Base-by-base conservation (phyloP, 805 yeast genomes). In the Kluyveromyces dobzhanskii region DNA sequence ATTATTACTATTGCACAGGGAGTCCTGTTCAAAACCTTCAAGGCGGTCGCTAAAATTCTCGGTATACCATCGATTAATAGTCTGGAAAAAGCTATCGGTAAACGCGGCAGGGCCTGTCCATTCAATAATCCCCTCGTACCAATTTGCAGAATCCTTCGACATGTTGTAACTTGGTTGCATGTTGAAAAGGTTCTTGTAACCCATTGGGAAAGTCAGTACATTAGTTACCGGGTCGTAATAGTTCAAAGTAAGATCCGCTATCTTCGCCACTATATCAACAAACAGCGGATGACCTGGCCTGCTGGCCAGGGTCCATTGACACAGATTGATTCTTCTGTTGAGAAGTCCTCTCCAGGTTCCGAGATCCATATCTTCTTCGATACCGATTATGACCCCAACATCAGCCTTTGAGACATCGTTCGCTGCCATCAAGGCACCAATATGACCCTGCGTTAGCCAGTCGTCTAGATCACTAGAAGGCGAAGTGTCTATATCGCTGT, bases 281-380 rank as follows among this genome's bases (percentile, higher is more conserved):
- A 75, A 64, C 18, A 76, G 60, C 10, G 82, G 82, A 54, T 77
- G 83, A 26, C 78, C 74, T 4, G 77, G 74, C 49, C 73, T 76
- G 17, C 78, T 68, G 54, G 75, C 79, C 33, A 77, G 60, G 7
- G 78, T 69, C 69, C 79, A 77, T 52, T 77, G 81, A 38, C 78
- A 77, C 48, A 76, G 71, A 51, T 77, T 81, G 30, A 77, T 62
- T 49, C 81, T 62, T 51, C 80, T 59, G 18, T 70, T 66, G 51
- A 65, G 62, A 42, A 71, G 67, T 36, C 65, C 63, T 43, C 68
- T 64, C 82, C 82, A 77, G 48, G 73, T 64, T 35, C 69, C 66
- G 32, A 69, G 68, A 40, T 67, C 71, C 38, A 73, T 61, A 48
- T 76, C 82, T 31, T 67, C 66, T 45, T 76, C 82, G 31, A 77